Base-by-base conservation (phyloP, 805 yeast species). In the Teunomyces pallodes region DNA sequence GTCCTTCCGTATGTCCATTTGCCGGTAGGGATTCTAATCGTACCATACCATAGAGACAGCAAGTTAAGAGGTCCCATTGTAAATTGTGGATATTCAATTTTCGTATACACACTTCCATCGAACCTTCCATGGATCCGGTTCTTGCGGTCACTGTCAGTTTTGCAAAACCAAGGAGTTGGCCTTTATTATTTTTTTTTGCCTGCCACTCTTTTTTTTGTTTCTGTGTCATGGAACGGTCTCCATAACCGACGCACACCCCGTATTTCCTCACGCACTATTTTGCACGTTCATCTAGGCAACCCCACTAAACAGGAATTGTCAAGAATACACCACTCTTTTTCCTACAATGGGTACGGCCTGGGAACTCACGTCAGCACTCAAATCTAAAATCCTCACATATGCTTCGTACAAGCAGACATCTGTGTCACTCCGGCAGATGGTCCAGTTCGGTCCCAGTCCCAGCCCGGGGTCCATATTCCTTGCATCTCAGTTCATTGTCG, bases 351-450 rank as follows among this genome's bases (percentile, higher is more conserved):
- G 74, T 27, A 69, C 75, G 2, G 69, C 67, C 14, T 81, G 85
- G 85, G 72, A 74, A 54, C 61, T 80, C 33, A 76, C 83, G 7
- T 61, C 66, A 26, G 57, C 71, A 30, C 72, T 87, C 48, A 71
- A 80, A 50, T 79, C 81, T 30, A 70, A 77, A 58, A 82, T 86
- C 49, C 74, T 76, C 58, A 78, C 75, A 52, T 86, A 83, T 71
- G 90, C 96, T 3, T 73, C 77, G 45, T 76, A 84, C 53, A 86
- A 90, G 9, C 94, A 91, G 40, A 87, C 96, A 2, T 90, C 95
- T 1, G 89, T 90, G 2, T 84, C 90, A 2, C 70, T 90, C 51
- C 76, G 90, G 49, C 96, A 89, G 64, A 89, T 90, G 96, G 96
- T 90, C 14, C 94, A 87, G 61, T 87, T 90, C 69, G 96, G 97